phyloP scores from a whole-genome alignment of 495 filamentous ascomycete genomes.

The Thermothielavioides terrestris region DNA sequence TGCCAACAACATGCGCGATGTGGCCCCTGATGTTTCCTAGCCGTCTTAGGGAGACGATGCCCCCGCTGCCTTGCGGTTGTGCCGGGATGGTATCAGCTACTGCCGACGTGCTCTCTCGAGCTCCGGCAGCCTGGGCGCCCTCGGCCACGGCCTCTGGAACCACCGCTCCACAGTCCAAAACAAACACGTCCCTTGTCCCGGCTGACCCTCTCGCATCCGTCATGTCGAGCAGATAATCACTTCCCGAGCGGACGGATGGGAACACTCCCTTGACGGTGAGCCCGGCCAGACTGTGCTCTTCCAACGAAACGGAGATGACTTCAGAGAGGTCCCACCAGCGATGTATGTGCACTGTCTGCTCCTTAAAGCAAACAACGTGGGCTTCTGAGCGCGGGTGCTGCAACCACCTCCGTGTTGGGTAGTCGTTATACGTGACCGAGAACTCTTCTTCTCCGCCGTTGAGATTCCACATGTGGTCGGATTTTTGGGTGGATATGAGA shows the following conservation, averaged over 20 bases:
- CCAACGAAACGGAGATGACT: not conserved
- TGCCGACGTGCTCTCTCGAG: too few relatives aligned
- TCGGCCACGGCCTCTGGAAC: too few relatives aligned
- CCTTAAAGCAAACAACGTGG: not conserved
- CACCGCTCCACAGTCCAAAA: not conserved
- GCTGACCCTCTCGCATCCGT: not conserved
- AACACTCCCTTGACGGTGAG: not conserved
- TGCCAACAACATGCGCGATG: not conserved
- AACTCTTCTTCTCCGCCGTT: not conserved
- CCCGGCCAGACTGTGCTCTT: not conserved
- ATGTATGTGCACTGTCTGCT: not conserved
- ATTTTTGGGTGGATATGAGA: slow-evolving; percentile 17
- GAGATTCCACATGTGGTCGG: slow-evolving; percentile 22
- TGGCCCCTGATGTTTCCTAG: not conserved
- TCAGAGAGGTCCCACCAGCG: not conserved
- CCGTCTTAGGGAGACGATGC: not conserved
- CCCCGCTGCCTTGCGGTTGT: too few relatives aligned
- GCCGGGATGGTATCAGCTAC: too few relatives aligned
- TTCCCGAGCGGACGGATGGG: not conserved
- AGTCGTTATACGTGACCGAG: not conserved
- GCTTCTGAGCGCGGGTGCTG: not conserved
- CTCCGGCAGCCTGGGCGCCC: too few relatives aligned
- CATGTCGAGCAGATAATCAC: not conserved
- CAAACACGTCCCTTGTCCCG: not conserved
- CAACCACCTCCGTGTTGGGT: not conserved